Percentiles rank a stretch among this genome's conserved stretches.
These are phyloP conservation scores for Erucastrum elatum DNA, from an alignment of 345 rosid genomes.

Conservation along the genomic window DNA sequence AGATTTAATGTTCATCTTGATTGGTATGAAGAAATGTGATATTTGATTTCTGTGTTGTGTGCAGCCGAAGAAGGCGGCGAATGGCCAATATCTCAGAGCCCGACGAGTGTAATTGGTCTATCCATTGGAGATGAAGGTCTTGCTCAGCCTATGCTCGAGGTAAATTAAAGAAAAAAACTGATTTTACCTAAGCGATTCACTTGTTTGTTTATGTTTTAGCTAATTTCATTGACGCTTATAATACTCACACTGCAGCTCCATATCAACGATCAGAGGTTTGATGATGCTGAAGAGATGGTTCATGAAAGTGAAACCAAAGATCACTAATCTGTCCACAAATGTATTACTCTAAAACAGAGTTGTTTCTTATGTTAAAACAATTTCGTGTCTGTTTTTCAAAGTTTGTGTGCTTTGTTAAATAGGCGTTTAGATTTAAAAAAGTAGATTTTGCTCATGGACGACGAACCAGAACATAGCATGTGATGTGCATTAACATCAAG, in stretches of 20 bases:
- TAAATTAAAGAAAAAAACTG: conserved; percentile 26
- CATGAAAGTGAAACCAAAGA: conserved; percentile 41
- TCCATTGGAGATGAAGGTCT: conserved; percentile 80
- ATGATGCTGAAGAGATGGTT: conserved; percentile 90
- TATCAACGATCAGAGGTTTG: conserved; percentile 82
- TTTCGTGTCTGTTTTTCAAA: not conserved
- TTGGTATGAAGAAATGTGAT: not conserved
- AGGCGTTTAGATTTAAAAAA: not conserved
- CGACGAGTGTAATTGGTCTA: conserved; percentile 67
- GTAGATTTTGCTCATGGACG: not conserved
- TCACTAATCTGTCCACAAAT: conserved; percentile 1
- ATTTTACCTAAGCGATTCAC: not conserved
- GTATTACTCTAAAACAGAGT: not conserved
- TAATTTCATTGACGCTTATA: not conserved
- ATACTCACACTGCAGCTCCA: conserved; percentile 56
- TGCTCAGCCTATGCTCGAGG: conserved; percentile 69
- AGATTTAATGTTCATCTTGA: not conserved
- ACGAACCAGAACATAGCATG: not conserved
- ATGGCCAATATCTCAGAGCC: conserved; percentile 53
- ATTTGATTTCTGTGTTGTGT: not conserved
- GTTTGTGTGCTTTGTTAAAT: not conserved
- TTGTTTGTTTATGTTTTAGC: not conserved
- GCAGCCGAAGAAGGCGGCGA: conserved; percentile 57
- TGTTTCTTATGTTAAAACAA: not conserved
- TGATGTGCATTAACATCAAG: not conserved